A percentile compares a stretch with the other conserved stretches of the same genome.
Evolutionary conservation across 192 early-diverging fungal species (phyloP).

Genomic region (Mycoemilia scoparia): DNA sequence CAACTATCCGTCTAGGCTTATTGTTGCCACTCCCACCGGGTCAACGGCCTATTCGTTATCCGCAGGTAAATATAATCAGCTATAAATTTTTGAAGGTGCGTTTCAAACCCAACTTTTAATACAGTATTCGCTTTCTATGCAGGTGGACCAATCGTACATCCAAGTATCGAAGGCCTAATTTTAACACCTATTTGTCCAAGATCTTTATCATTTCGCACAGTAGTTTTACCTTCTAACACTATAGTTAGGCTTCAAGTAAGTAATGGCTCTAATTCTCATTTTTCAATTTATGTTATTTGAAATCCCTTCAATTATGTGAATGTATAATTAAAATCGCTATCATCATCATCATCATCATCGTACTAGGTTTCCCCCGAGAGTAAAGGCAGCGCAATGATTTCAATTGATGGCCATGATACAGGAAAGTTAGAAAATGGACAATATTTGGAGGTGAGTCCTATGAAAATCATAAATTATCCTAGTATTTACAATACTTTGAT

Average conservation of each 20-base stretch:
- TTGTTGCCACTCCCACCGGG: constrained; percentile 78
- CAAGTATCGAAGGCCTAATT: constrained; percentile 49
- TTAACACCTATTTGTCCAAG: constrained; percentile 70
- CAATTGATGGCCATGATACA: constrained; percentile 59
- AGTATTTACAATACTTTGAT: no score
- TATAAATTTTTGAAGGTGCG: no score
- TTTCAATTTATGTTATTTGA: neutral
- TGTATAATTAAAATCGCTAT: neutral
- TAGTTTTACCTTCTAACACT: constrained; percentile 52
- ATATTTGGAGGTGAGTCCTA: no score
- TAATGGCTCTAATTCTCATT: no score
- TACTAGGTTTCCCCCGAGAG: constrained; percentile 29
- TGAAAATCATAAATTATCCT: neutral
- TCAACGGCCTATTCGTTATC: constrained; percentile 83
- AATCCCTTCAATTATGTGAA: neutral
- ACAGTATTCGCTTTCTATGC: no score
- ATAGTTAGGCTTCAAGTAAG: constrained; percentile 42
- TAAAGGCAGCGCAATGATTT: constrained; percentile 46
- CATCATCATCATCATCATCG: neutral
- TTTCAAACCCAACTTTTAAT: no score
- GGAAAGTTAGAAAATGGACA: constrained; percentile 48
- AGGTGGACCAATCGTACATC: constrained; percentile 71
- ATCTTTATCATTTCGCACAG: constrained; percentile 67
- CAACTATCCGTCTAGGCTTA: no score
- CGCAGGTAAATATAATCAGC: no score